Evolutionary conservation across 2,329 filamentous ascomycete genomes (phyloP), one percentile per base, ranked within the genome.

Genomic region (Tympanopsis confertula): DNA sequence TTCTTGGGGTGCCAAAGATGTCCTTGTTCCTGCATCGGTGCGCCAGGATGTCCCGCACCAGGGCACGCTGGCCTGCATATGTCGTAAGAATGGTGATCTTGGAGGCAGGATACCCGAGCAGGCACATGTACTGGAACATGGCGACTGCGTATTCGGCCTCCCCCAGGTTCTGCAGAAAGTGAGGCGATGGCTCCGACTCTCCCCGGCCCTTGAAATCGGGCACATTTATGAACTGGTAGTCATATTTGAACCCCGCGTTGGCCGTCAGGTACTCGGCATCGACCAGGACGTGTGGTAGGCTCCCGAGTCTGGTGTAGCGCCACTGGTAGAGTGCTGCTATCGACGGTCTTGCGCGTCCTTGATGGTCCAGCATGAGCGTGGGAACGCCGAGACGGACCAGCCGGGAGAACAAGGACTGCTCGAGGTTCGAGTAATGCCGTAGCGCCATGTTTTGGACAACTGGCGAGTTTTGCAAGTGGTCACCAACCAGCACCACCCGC

Each of bases 71-170:
- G 3, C 91, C 91, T 13, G 91, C 87, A 55, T 98, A 98, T 0
- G 89, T 94, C 3, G 88, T 83, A 39, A 98, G 68, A 42, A 98
- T 94, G 35, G 76, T 86, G 50, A 98, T 94, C 52, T 82, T 75
- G 14, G 63, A 58, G 1, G 85, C 83, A 4, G 89, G 86, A 49
- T 98, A 98, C 14, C 89, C 91, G 4, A 98, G 75, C 15, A 98
- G 68, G 14, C 91, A 81, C 91, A 98, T 96, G 56, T 96, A 98
- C 62, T 94, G 87, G 61, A 80, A 98, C 20, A 98, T 71, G 3
- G 91, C 91, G 19, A 96, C 91, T 2, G 87, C 84, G 55, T 96
- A 98, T 61, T 98, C 93, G 2, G 91, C 91, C 61, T 98, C 91
- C 35, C 91, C 91, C 33, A 96, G 63, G 51, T 98, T 98, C 57